These are phyloP conservation scores for Arthrobotrys megalospora DNA, from an alignment of 2,329 filamentous ascomycete species.

Conservation along the genomic window DNA sequence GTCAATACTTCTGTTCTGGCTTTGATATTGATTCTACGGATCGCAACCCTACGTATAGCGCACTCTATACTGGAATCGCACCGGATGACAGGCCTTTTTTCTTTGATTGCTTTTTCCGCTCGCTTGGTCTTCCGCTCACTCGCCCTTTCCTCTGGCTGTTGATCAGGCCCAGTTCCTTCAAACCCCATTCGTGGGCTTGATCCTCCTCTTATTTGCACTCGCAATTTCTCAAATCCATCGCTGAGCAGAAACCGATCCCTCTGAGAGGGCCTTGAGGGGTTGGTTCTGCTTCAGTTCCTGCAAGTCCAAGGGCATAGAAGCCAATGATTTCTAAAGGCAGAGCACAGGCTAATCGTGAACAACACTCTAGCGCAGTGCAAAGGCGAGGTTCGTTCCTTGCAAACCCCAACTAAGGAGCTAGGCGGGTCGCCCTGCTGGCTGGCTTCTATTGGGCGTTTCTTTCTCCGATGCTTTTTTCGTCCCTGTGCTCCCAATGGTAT, in stretches of 20 bases:
- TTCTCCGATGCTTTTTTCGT: slow-evolving; percentile 42
- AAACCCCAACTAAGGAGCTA: slow-evolving; percentile 53
- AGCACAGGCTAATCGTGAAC: slow-evolving; percentile 59
- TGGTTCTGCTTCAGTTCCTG: slow-evolving; percentile 57
- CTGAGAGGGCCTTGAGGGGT: slow-evolving; percentile 45
- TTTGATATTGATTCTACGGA: slow-evolving; percentile 60
- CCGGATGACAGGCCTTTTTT: slow-evolving; percentile 44
- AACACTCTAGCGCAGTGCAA: slow-evolving; percentile 59
- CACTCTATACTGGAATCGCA: slow-evolving; percentile 58
- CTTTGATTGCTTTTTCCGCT: slow-evolving; percentile 50
- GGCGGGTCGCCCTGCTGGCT: slow-evolving; percentile 60
- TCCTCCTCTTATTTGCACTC: slow-evolving; percentile 40
- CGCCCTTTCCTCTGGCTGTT: slow-evolving; percentile 19
- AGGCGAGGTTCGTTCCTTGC: slow-evolving; percentile 56
- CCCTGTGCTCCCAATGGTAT: slow-evolving; percentile 51
- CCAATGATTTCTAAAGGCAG: slow-evolving; percentile 55
- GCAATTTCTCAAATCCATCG: slow-evolving; percentile 53
- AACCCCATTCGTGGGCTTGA: slow-evolving; percentile 26
- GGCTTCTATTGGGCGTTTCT: slow-evolving; percentile 57
- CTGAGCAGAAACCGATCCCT: slow-evolving; percentile 30
- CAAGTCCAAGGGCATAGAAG: slow-evolving; percentile 56
- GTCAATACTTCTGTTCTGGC: slow-evolving; percentile 37
- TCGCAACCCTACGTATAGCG: slow-evolving; percentile 59
- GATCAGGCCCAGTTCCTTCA: slow-evolving; percentile 27
- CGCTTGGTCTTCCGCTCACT: slow-evolving; percentile 29